Conservation (phyloP, 306 rosid species). For the Lathyrus aphaca region DNA sequence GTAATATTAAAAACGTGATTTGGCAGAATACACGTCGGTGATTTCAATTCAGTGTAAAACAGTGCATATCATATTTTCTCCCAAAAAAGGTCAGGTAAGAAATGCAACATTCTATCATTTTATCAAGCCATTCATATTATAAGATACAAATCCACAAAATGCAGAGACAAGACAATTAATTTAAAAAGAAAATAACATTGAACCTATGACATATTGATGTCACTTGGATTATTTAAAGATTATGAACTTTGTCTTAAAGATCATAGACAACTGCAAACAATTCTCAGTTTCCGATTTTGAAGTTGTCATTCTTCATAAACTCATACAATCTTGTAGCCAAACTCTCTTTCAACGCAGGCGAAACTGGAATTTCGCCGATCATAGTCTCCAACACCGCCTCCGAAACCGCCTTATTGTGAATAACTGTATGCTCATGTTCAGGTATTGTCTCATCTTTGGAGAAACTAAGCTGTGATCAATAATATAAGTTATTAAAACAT, state of each 20-base stretch:
- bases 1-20: not conserved
- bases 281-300: not conserved
- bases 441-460: constrained; percentile 66
- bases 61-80: too few species aligned
- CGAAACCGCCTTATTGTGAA: constrained; percentile 62
- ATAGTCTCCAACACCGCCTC: constrained; percentile 76
- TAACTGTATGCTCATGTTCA: constrained; percentile 36
- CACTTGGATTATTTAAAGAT: not conserved
- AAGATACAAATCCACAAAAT: not conserved
- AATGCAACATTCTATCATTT: too few species aligned
- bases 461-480: constrained; percentile 58
- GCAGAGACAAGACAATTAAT: not conserved
- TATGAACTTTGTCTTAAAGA: not conserved
- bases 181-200: not conserved
- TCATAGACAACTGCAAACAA: not conserved
- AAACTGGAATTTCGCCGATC: constrained; percentile 71
- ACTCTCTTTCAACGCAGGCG: constrained; percentile 67
- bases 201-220: not conserved
- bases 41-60: too few species aligned
- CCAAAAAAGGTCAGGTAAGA: not conserved
- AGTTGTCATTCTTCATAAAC: constrained; percentile 35
- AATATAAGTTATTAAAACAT: not conserved
- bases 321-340: constrained; percentile 55
- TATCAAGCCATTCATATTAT: not conserved
- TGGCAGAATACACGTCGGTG: too few species aligned